A percentile compares a stretch with the other conserved stretches of the same genome.
Evolutionary conservation across 129 eudicot genomes (phyloP).

Genomic region (Ambrosia artemisiifolia): DNA sequence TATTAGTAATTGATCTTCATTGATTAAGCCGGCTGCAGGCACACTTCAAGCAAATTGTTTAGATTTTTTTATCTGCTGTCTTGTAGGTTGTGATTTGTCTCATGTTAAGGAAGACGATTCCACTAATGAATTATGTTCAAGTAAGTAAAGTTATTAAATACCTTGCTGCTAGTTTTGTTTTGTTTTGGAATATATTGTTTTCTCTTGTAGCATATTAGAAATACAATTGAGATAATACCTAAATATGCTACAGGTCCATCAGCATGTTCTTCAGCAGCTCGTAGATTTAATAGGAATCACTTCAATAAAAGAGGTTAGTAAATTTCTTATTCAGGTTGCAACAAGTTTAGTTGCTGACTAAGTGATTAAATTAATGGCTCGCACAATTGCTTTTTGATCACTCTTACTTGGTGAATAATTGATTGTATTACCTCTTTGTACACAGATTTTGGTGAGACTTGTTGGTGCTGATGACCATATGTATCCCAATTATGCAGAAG

Average conservation of each 20-base stretch:
- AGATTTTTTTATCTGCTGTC: conserved; percentile 5
- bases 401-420: conserved; percentile 2
- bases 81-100: conserved; percentile 81
- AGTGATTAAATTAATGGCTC: not conserved
- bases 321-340: not conserved
- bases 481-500: conserved; percentile 73
- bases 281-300: conserved; percentile 97
- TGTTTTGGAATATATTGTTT: not conserved
- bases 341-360: not conserved
- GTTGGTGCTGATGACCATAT: conserved; percentile 88
- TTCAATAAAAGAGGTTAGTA: conserved; percentile 87
- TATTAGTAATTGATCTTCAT: conserved; percentile 1
- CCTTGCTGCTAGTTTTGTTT: not conserved
- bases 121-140: conserved; percentile 86
- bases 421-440: conserved; percentile 20
- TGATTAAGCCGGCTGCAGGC: not conserved
- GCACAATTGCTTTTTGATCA: conserved; percentile 15
- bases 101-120: conserved; percentile 74
- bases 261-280: conserved; percentile 69
- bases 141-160: conserved; percentile 20
- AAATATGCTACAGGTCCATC: conserved; percentile 53
- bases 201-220: not conserved
- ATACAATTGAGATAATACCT: not conserved
- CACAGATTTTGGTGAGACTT: conserved; percentile 84
- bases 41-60: conserved; percentile 12